Percentiles rank a stretch among this genome's conserved stretches.
Evolutionary conservation across 1,139 yeast genomes (phyloP).

Genomic region (Schwanniomyces etchellsii): DNA sequence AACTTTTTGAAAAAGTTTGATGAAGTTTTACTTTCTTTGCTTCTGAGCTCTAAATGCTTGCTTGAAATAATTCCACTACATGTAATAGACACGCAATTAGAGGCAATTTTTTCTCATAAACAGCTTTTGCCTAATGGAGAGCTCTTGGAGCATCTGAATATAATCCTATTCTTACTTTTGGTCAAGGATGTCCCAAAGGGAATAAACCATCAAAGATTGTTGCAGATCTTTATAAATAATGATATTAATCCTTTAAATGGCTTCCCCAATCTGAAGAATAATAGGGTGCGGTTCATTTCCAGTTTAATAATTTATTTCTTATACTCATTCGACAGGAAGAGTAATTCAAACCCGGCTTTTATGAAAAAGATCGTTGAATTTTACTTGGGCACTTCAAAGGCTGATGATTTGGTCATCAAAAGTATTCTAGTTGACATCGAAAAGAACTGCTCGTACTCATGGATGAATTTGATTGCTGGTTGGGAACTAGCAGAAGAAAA

Average conservation of each 20-base stretch:
- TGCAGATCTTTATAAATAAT: slow-evolving; percentile 63
- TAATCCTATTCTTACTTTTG: slow-evolving; percentile 18
- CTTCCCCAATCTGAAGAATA: slow-evolving; percentile 15
- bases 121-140: slow-evolving; percentile 40
- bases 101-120: slow-evolving; percentile 47
- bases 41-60: slow-evolving; percentile 14
- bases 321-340: slow-evolving; percentile 40
- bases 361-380: slow-evolving; percentile 44
- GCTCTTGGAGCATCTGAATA: slow-evolving; percentile 36
- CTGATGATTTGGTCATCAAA: slow-evolving; percentile 61
- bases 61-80: slow-evolving; percentile 43
- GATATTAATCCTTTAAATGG: slow-evolving; percentile 24
- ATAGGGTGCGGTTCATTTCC: slow-evolving; percentile 31
- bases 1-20: slow-evolving; percentile 17
- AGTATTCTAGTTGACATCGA: slow-evolving; percentile 54
- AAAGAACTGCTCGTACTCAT: slow-evolving; percentile 37
- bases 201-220: slow-evolving; percentile 45
- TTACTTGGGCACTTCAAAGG: slow-evolving; percentile 57
- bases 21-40: slow-evolving; percentile 9
- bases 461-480: slow-evolving; percentile 54
- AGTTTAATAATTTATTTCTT: slow-evolving; percentile 39
- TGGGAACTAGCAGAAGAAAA: slow-evolving; percentile 60
- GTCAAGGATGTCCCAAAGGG: slow-evolving; percentile 24
- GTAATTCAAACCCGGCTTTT: slow-evolving; percentile 40
- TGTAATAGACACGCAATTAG: slow-evolving; percentile 62